Evolutionary conservation across 495 filamentous ascomycete species (phyloP).

Genomic region (Cenococcum geophilum): DNA sequence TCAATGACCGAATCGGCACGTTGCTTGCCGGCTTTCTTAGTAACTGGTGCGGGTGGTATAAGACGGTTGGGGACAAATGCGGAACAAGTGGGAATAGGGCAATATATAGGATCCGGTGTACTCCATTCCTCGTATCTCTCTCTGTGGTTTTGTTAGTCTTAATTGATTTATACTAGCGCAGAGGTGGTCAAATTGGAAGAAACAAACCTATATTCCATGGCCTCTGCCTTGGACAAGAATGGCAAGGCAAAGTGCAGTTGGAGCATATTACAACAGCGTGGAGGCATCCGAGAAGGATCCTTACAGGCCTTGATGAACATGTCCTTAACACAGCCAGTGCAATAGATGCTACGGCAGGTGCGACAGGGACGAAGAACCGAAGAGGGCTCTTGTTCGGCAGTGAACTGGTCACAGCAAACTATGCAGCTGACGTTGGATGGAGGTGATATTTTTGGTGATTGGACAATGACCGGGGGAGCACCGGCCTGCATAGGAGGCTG

Average conservation of each 20-base stretch:
- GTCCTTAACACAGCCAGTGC: slow-evolving; percentile 27
- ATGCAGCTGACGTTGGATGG: slow-evolving; percentile 14
- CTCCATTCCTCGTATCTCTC: slow-evolving; percentile 36
- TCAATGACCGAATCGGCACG: slow-evolving; percentile 19
- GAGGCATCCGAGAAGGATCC: slow-evolving; percentile 32
- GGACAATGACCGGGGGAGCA: background rate
- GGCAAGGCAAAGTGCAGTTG: slow-evolving; percentile 28
- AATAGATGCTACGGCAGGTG: slow-evolving; percentile 28
- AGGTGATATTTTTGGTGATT: background rate
- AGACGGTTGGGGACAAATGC: slow-evolving; percentile 33
- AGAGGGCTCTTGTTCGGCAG: slow-evolving; percentile 1
- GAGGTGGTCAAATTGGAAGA: background rate
- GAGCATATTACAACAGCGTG: slow-evolving; percentile 32
- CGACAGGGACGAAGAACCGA: slow-evolving; percentile 26
- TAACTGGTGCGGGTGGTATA: slow-evolving; percentile 1
- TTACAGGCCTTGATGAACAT: slow-evolving; percentile 32
- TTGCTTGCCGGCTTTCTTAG: slow-evolving; percentile 16
- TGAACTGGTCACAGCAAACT: slow-evolving; percentile 22
- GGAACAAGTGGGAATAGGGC: slow-evolving; percentile 33
- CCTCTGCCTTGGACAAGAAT: slow-evolving; percentile 22
- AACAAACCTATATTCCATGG: slow-evolving; percentile 20
- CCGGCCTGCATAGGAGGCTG: background rate
- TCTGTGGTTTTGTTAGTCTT: background rate
- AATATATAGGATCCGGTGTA: slow-evolving; percentile 33
- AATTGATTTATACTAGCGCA: background rate